Evolutionary conservation across 2,329 filamentous ascomycete genomes (phyloP).

Genomic region (Cercospora zeina): DNA sequence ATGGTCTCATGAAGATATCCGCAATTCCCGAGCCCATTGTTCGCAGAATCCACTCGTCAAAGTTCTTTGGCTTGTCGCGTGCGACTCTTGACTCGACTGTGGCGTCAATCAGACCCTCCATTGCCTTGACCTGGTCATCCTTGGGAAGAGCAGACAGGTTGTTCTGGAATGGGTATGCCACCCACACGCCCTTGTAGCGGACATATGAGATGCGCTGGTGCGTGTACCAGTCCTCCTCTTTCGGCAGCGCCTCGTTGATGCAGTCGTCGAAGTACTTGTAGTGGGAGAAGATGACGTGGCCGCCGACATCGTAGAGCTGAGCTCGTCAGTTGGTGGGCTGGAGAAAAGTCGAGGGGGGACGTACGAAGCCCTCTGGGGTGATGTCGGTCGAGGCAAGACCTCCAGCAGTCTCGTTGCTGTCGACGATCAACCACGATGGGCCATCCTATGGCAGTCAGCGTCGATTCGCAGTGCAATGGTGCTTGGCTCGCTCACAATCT

Average conservation of each 20-base stretch:
- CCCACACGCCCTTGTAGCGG: conserved; percentile 93
- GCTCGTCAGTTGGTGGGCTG: conserved; percentile 21
- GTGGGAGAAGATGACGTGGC: conserved; percentile 98
- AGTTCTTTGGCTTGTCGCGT: conserved; percentile 90
- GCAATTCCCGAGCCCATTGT: conserved; percentile 88
- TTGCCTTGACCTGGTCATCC: conserved; percentile 91
- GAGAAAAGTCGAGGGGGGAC: conserved; percentile 46
- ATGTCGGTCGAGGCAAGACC: conserved; percentile 94
- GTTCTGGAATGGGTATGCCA: conserved; percentile 99
- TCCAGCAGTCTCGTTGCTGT: conserved; percentile 86
- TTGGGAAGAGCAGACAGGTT: conserved; percentile 98
- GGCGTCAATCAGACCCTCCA: conserved; percentile 95
- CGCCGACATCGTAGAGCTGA: conserved; percentile 96
- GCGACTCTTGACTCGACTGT: conserved; percentile 82
- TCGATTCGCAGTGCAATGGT: neutral
- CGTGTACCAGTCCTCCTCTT: conserved; percentile 91
- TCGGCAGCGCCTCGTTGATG: conserved; percentile 93
- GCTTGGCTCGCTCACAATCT: conserved; percentile 66
- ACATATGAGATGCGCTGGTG: conserved; percentile 99
- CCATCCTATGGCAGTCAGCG: conserved; percentile 62
- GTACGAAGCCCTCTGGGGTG: conserved; percentile 94
- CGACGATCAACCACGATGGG: conserved; percentile 93
- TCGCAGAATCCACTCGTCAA: conserved; percentile 97
- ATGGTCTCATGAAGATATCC: conserved; percentile 96
- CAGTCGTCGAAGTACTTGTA: conserved; percentile 99